Evolutionary conservation across 2,329 filamentous ascomycete genomes (phyloP), one percentile per base, ranked within the genome.

Genomic region (Didymella arachidicola): DNA sequence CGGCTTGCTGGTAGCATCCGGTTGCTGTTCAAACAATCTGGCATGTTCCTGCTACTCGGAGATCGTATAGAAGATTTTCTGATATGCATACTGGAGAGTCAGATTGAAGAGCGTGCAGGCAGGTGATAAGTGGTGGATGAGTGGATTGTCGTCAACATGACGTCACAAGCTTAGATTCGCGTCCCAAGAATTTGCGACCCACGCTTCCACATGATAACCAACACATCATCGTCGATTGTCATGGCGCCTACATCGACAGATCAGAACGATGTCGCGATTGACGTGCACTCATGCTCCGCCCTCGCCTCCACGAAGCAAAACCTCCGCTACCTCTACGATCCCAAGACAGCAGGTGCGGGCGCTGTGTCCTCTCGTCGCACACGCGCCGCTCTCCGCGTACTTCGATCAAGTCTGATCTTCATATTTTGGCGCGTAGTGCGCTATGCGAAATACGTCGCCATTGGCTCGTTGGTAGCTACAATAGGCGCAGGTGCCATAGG

Each of bases 371-470:
- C 68, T 10, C 70, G 77, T 36, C 77, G 77, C 53, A 79, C 78
- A 0, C 73, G 79, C 59, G 71, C 76, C 12, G 52, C 78, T 43
- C 73, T 80, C 14, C 75, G 76, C 53, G 71, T 70, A 18, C 46
- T 73, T 1, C 77, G 77, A 49, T 80, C 79, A 45, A 59, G 75
- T 29, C 43, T 73, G 34, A 74, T 78, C 51, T 80, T 80, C 66
- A 46, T 77, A 11, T 80, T 80, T 67, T 80, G 78, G 78, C 72
- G 77, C 19, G 60, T 79, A 0, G 71, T 79, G 0, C 72, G 78
- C 2, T 80, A 79, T 49, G 78, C 77, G 22, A 80, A 80, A 57
- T 80, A 80, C 48, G 77, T 77, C 4, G 77, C 76, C 2, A 75
- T 79, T 30, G 79, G 78, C 3, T 74, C 76, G 1, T 54, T 77